Evolutionary conservation across 2,329 filamentous ascomycete genomes (phyloP).

Genomic region (Alternaria rosae): DNA sequence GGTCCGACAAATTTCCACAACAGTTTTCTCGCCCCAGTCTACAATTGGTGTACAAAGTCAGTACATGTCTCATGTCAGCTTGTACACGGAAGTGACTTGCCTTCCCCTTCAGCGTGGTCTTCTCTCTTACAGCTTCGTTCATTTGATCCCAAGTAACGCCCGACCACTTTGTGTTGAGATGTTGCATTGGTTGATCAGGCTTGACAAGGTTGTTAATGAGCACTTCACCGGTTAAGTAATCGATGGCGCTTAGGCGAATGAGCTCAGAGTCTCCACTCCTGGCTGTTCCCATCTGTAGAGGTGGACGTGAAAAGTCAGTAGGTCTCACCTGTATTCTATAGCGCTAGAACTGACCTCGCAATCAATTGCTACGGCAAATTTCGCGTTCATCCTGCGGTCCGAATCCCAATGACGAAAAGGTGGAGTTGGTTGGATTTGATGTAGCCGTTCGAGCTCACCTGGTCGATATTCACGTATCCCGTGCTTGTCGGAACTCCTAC

Average conservation of each 20-base stretch:
- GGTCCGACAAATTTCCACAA: conserved; percentile 57
- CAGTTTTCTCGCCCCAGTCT: conserved; percentile 50
- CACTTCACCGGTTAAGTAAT: conserved; percentile 57
- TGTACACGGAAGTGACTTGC: not conserved
- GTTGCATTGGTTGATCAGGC: conserved; percentile 56
- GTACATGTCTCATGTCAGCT: not conserved
- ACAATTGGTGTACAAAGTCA: not conserved
- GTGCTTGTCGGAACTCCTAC: conserved; percentile 12
- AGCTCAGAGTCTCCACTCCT: conserved; percentile 57
- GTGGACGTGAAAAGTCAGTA: not conserved
- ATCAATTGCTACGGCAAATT: conserved; percentile 56
- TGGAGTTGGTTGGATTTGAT: conserved; percentile 22
- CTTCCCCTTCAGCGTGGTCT: conserved; percentile 52
- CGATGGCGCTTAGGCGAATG: conserved; percentile 61
- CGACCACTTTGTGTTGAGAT: conserved; percentile 61
- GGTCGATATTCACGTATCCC: conserved; percentile 4
- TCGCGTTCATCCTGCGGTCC: not conserved
- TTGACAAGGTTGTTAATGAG: conserved; percentile 62
- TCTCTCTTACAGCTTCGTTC: conserved; percentile 41
- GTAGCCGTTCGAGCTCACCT: conserved; percentile 10
- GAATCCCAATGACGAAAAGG: not conserved
- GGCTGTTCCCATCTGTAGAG: conserved; percentile 57
- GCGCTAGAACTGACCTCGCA: conserved; percentile 51
- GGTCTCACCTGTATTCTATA: not conserved
- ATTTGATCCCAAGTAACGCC: conserved; percentile 57